Evolutionary conservation across 768 basidiomycete genomes (phyloP), one percentile per base, ranked within the genome.

Genomic region (Kwoniella botswanensis): DNA sequence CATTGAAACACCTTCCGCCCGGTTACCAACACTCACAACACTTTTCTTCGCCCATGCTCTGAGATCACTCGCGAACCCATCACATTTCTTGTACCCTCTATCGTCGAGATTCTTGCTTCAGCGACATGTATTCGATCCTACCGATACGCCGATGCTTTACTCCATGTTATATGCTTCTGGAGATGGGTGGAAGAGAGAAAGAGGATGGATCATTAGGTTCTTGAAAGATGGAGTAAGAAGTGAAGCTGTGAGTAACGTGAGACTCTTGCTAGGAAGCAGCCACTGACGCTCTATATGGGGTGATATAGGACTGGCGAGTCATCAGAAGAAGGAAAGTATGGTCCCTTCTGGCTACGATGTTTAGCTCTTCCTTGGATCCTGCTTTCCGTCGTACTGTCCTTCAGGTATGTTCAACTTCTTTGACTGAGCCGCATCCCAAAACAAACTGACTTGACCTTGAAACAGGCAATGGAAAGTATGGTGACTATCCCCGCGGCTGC

Each of bases 111-210:
- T 97, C 86, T 88, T 98, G 5, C 87, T 98, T 0, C 94, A 97
- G 82, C 89, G 96, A 1, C 90, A 93, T 0, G 87, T 89, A 65
- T 84, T 98, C 7, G 95, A 98, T 76, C 84, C 85, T 0, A 85
- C 85, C 0, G 95, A 98, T 78, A 92, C 98, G 0, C 96, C 96
- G 0, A 90, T 98, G 90, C 84, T 99, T 4, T 98, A 93, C 78
- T 86, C 86, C 12, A 90, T 96, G 89, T 86, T 98, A 3, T 97
- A 93, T 80, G 93, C 91, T 75, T 87, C 86, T 22, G 84, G 86
- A 3, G 90, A 92, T 52, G 90, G 90, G 15, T 94, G 92, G 91
- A 91, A 89, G 84, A 91, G 89, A 82, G 93, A 96, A 77, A 86
- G 93, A n/a, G 87, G 86, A 1, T 98, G 94, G 94, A 94, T 96